A percentile compares a stretch with the other conserved stretches of the same genome.
phyloP scores from a whole-genome alignment of 2,329 filamentous ascomycete genomes.

The Xylaria digitata region DNA sequence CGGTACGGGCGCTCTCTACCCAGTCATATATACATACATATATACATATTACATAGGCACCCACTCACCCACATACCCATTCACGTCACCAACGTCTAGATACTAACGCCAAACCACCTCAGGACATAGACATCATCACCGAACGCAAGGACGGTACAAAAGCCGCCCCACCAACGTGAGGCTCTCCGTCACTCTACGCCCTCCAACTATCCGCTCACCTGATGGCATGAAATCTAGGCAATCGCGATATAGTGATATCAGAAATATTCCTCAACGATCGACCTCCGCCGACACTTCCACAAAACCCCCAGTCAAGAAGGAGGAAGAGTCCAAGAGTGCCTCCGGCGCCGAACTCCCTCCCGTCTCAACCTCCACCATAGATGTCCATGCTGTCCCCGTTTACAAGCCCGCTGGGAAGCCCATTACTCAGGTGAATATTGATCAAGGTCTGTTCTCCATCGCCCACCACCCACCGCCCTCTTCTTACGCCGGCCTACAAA shows the following conservation, averaged over 20 bases:
- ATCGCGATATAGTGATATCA: conserved; percentile 72
- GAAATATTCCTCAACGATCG: conserved; percentile 72
- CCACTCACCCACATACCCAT: too few relatives aligned
- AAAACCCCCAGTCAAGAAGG: conserved; percentile 62
- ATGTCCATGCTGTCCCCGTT: conserved; percentile 83
- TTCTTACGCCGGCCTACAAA: neutral
- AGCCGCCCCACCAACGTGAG: conserved; percentile 68
- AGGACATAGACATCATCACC: conserved; percentile 77
- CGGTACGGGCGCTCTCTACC: conserved; percentile 51
- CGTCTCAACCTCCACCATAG: conserved; percentile 82
- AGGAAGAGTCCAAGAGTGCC: conserved; percentile 52
- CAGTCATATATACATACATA: neutral
- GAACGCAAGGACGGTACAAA: conserved; percentile 74
- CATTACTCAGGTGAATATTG: conserved; percentile 79
- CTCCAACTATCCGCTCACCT: neutral
- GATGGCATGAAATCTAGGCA: conserved; percentile 56
- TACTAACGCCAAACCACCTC: conserved; percentile 12
- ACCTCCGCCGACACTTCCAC: conserved; percentile 62
- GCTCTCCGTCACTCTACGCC: conserved; percentile 24
- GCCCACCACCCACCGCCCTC: neutral
- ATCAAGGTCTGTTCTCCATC: conserved; percentile 62
- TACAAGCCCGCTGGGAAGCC: conserved; percentile 85
- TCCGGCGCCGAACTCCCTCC: conserved; percentile 59
- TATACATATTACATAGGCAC: too few relatives aligned
- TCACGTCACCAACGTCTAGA: neutral